phyloP scores from a whole-genome alignment of 108 stramenopile species.

The Schizochytrium sp. region DNA sequence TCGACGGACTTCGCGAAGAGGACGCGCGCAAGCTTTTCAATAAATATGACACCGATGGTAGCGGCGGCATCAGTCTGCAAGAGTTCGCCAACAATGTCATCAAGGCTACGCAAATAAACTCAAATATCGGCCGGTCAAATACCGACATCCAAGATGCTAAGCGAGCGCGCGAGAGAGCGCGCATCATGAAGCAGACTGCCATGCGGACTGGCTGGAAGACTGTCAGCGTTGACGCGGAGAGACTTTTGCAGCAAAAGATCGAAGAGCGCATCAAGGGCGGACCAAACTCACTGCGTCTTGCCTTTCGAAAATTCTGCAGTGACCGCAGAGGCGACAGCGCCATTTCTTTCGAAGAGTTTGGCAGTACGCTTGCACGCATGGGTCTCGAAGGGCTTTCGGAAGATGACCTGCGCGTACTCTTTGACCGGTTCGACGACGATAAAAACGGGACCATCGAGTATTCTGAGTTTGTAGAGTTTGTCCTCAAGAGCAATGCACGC shows the following conservation, averaged over 20 bases:
- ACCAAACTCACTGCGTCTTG: background rate
- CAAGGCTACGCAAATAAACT: background rate
- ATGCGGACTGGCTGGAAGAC: slow-evolving; percentile 4
- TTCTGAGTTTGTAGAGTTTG: background rate
- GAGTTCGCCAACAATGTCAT: background rate
- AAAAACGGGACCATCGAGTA: background rate
- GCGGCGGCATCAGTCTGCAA: background rate
- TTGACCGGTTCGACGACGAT: background rate
- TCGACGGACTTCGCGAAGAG: background rate
- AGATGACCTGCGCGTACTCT: background rate
- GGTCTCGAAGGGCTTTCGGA: background rate
- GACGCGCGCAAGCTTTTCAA: background rate
- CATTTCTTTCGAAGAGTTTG: background rate
- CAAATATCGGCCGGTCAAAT: background rate
- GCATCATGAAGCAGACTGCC: background rate
- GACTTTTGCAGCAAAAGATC: background rate
- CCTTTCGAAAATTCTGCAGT: background rate
- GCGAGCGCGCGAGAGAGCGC: background rate
- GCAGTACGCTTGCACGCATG: background rate
- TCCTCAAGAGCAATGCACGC: background rate
- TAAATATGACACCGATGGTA: background rate
- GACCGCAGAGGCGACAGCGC: background rate
- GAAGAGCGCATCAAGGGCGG: background rate
- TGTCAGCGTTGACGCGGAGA: background rate
- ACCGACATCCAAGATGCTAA: background rate